phyloP scores from a whole-genome alignment of 805 yeast genomes.

The Torulaspora delbrueckii region DNA sequence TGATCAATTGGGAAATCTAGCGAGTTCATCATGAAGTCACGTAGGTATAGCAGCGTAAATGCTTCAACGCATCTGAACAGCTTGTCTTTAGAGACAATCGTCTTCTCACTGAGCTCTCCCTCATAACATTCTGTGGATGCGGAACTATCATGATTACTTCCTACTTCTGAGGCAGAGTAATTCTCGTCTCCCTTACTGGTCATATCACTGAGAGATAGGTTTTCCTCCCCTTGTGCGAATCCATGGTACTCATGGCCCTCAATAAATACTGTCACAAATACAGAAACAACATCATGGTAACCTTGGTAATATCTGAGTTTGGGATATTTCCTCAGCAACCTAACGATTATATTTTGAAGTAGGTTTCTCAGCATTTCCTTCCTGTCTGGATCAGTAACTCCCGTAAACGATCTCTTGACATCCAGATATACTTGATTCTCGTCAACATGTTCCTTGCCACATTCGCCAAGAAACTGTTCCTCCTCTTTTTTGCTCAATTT shows the following conservation, averaged over 20 bases:
- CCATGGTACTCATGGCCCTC: constrained; percentile 10
- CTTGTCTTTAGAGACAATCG: constrained; percentile 24
- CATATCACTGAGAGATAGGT: constrained; percentile 16
- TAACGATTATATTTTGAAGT: constrained; percentile 41
- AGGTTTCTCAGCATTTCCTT: constrained; percentile 20
- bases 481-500: background rate
- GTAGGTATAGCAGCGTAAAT: constrained; percentile 55
- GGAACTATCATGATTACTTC: constrained; percentile 14
- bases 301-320: constrained; percentile 82
- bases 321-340: constrained; percentile 58
- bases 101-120: constrained; percentile 6
- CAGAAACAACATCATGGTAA: constrained; percentile 77
- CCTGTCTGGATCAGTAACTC: constrained; percentile 19
- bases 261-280: constrained; percentile 52
- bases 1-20: constrained; percentile 64
- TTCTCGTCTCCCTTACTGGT: constrained; percentile 17
- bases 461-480: constrained; percentile 18
- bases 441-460: constrained; percentile 47
- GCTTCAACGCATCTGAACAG: constrained; percentile 47
- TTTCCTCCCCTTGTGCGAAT: constrained; percentile 7
- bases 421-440: constrained; percentile 78
- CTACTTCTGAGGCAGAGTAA: constrained; percentile 8
- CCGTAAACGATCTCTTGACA: constrained; percentile 63
- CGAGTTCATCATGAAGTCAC: constrained; percentile 81
- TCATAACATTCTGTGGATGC: constrained; percentile 16